Base-by-base conservation (phyloP, 1,139 yeast genomes). In the Kurtzmaniella quercitrusa region DNA sequence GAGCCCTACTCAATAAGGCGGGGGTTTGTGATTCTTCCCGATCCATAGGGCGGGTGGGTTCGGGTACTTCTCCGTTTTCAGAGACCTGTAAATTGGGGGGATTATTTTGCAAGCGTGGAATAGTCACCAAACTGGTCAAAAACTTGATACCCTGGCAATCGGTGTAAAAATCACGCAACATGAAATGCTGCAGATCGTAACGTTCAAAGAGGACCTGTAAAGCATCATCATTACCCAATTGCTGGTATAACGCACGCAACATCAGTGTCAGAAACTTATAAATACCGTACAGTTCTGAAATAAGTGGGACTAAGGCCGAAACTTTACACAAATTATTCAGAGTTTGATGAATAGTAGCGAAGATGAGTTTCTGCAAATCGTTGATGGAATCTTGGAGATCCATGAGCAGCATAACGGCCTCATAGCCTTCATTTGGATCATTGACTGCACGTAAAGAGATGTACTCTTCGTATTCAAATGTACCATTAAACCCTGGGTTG, bases 341-440 rank as follows among this genome's bases (percentile, higher is more conserved):
- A 34, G 85, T 77, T 47, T 76, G 81, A 45, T 80, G 76, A 44
- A 89, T 73, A 3, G 88, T 76, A 0, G 95, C 82, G 60, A 93
- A 86, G 19, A 91, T 78, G 42, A 87, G 68, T 50, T 85, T 80
- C 53, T 87, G 93, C 49, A 88, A 80, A 49, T 84, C 85, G 59
- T 88, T 94, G 48, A 91, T 80, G 39, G 82, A 75, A 57, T 91
- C 97, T 62, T 89, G 97, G 45, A 91, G 70, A 43, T 82, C 81
- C 89, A 89, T 84, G 55, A 93, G 70, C 59, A 88, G 96, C 50
- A 88, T 65, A 50, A 91, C 80, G 1, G 95, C 82, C 56, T 91
- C 96, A 59, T 87, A 93, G 5, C 98, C 98, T 65, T 89, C 96
- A 58, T 93, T 91, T 2, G 97, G 97, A 59, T 93, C 96, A 56